Evolutionary conservation across 345 rosid species (phyloP).

Genomic region (Ceriops decandra): DNA sequence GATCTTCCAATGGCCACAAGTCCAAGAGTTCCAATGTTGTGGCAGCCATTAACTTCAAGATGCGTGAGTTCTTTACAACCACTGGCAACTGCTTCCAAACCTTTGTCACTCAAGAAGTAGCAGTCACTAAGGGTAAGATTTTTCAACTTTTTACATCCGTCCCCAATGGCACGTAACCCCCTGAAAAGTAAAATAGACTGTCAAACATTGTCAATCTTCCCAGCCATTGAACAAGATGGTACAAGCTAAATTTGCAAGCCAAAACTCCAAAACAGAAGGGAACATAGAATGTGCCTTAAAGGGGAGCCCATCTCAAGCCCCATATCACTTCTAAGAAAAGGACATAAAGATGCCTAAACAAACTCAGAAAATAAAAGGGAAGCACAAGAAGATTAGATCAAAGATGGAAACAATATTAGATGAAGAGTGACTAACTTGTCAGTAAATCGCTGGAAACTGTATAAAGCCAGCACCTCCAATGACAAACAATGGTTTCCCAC

Average conservation of each 20-base stretch:
- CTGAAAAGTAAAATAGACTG: slow-evolving; percentile 40
- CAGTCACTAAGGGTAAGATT: slow-evolving; percentile 76
- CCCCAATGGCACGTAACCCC: slow-evolving; percentile 71
- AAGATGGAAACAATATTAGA: no score
- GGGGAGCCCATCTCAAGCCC: no score
- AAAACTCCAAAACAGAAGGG: no score
- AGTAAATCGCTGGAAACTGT: slow-evolving; percentile 72
- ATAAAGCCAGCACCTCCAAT: slow-evolving; percentile 68
- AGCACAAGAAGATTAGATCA: not conserved
- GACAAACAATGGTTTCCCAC: slow-evolving; percentile 60
- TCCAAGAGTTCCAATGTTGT: slow-evolving; percentile 77
- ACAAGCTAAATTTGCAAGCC: not conserved
- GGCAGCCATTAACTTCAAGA: slow-evolving; percentile 92
- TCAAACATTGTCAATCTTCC: slow-evolving; percentile 8
- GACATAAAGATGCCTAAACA: not conserved
- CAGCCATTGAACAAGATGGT: not conserved
- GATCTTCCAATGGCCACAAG: slow-evolving; percentile 73
- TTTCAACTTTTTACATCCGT: slow-evolving; percentile 76
- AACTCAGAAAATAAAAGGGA: slow-evolving; percentile 2
- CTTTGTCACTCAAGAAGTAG: slow-evolving; percentile 67
- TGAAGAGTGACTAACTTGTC: slow-evolving; percentile 54
- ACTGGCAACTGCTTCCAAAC: slow-evolving; percentile 71
- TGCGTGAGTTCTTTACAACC: slow-evolving; percentile 76
- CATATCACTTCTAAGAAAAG: not conserved
- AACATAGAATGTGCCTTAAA: no score